Percentiles rank a stretch among this genome's conserved stretches.
Evolutionary conservation across 139 green algal genomes (phyloP).

Genomic region (Chlorella sp.): DNA sequence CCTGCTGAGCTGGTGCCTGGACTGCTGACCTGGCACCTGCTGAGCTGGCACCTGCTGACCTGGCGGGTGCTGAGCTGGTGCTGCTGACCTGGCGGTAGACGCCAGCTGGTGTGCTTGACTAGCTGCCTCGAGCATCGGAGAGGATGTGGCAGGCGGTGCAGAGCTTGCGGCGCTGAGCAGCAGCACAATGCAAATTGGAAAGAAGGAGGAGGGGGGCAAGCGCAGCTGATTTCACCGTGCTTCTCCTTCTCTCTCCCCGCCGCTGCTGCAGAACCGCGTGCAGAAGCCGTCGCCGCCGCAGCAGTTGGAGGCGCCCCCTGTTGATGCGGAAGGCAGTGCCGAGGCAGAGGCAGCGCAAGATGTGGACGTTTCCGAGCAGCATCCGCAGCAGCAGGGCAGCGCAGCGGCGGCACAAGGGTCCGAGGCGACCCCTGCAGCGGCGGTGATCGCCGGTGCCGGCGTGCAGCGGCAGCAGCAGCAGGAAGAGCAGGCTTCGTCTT

Average conservation of each 20-base stretch:
- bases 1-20: not conserved
- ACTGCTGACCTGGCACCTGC: not conserved
- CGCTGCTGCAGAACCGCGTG: slow-evolving; percentile 38
- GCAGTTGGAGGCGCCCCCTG: not conserved
- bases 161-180: not conserved
- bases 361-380: not conserved
- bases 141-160: too few relatives aligned
- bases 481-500: not conserved
- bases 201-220: too few relatives aligned
- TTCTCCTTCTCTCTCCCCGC: too few relatives aligned
- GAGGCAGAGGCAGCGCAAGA: not conserved
- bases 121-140: too few relatives aligned
- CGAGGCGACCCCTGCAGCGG: not conserved
- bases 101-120: too few relatives aligned
- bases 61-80: slow-evolving; percentile 30
- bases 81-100: too few relatives aligned
- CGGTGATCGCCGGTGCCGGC: not conserved
- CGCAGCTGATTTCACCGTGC: too few relatives aligned
- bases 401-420: not conserved
- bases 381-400: not conserved
- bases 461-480: not conserved
- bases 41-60: slow-evolving; percentile 42
- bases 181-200: not conserved
- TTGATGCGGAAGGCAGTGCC: not conserved
- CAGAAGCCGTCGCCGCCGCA: not conserved